Evolutionary conservation across 208 protist species (phyloP).

Genomic region (Angomonas desouzai): DNA sequence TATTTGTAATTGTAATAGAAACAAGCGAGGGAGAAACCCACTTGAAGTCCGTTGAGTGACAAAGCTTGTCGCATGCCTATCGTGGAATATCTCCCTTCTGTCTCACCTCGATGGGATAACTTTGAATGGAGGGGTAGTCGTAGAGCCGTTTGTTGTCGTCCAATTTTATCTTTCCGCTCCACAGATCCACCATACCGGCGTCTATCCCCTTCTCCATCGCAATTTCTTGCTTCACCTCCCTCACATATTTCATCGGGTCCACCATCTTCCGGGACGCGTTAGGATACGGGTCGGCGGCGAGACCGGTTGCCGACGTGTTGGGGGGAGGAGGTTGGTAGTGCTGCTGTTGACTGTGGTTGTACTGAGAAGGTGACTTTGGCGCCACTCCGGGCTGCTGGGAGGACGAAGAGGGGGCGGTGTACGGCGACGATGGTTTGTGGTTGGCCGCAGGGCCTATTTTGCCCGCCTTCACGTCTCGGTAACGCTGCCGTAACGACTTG

Average conservation of each 20-base stretch:
- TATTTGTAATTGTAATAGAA: no score
- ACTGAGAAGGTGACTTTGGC: conserved; percentile 17
- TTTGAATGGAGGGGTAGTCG: conserved; percentile 87
- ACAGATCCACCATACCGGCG: conserved; percentile 68
- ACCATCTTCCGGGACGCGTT: conserved; percentile 90
- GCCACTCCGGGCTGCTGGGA: conserved; percentile 36
- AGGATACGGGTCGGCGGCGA: conserved; percentile 85
- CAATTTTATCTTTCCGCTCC: conserved; percentile 82
- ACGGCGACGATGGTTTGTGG: conserved; percentile 1
- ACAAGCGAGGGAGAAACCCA: no score
- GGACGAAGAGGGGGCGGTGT: conserved; percentile 1
- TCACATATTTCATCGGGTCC: conserved; percentile 88
- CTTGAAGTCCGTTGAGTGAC: no score
- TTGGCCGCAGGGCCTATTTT: conserved; percentile 29
- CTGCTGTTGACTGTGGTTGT: conserved; percentile 37
- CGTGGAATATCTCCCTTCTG: conserved; percentile 85
- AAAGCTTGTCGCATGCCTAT: no score
- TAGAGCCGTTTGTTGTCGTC: conserved; percentile 88
- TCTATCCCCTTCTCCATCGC: conserved; percentile 83
- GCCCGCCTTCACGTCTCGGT: conserved; percentile 69
- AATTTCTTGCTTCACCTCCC: conserved; percentile 84
- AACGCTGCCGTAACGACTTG: conserved; percentile 73
- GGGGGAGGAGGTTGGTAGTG: conserved; percentile 33
- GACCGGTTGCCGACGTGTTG: conserved; percentile 49
- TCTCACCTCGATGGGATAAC: conserved; percentile 88